phyloP scores from a whole-genome alignment of 805 yeast species.

The Kluyveromyces starmeri region DNA sequence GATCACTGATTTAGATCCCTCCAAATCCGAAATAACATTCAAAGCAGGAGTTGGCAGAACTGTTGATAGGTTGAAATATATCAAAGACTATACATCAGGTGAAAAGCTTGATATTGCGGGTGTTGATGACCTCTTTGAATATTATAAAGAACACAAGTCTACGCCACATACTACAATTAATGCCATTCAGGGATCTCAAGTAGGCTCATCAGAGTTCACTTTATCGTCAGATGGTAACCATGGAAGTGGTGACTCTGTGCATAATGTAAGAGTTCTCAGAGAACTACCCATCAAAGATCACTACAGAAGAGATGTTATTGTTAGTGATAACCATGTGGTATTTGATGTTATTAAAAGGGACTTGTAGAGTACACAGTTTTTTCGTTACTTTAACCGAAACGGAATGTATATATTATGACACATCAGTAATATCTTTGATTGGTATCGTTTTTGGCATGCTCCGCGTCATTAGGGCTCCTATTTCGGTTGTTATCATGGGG shows the following conservation, averaged over 20 bases:
- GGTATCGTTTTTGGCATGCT: too few species aligned
- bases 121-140: neutral
- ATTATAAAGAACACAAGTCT: conserved; percentile 13
- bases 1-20: neutral
- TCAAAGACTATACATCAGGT: conserved; percentile 1
- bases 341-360: conserved; percentile 6
- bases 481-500: too few species aligned
- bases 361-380: too few species aligned
- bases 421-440: too few species aligned
- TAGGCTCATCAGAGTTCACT: conserved; percentile 38
- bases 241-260: conserved; percentile 36
- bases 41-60: conserved; percentile 25
- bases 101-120: neutral
- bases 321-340: conserved; percentile 9
- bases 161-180: conserved; percentile 12
- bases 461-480: too few species aligned
- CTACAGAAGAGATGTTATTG: conserved; percentile 12
- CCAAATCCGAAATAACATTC: conserved; percentile 13
- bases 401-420: too few species aligned
- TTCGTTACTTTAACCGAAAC: too few species aligned
- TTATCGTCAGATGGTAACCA: conserved; percentile 38
- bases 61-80: conserved; percentile 8
- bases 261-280: conserved; percentile 20
- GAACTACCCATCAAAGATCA: conserved; percentile 9
- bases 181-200: conserved; percentile 28